Base-by-base conservation (phyloP, 1,139 yeast genomes). In the Lodderomyces pseudojiufengensis region DNA sequence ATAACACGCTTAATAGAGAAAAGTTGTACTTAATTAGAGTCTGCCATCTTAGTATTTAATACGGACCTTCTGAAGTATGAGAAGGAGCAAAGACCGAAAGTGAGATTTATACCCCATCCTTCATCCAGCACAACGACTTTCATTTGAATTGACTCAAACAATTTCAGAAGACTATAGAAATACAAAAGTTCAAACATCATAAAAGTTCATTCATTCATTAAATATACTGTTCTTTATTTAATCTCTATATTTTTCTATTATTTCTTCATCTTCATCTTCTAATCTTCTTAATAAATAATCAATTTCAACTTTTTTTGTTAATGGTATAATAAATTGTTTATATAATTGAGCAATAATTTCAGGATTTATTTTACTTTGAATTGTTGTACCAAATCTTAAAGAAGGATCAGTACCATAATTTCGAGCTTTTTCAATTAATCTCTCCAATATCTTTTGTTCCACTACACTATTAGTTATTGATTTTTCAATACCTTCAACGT, bases 231-330 rank as follows among this genome's bases (percentile, higher is more conserved):
- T n/a, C n/a, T n/a, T n/a, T n/a, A n/a, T n/a, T n/a, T n/a, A n/a
- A n/a, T n/a, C n/a, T 25, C 34, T 32, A 31, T 38, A 36, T 29
- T 51, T 29, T 9, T 39, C 38, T 20, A 46, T 39, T 21, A 46
- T 21, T 12, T 36, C 41, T 15, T 33, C 36, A 32, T 45, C 39
- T 47, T 73, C 76, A 47, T 78, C 85, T 50, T 85, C 95, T 38
- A 90, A 64, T 57, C 98, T 73, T 54, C 95, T 73, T 52, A 92
- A 64, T 40, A 92, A 67, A 55, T 92, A 92, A 43, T 90, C 96
- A 11, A 92, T 84, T 61, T 92, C 98, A 11, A 92, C 97, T 56
- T 84, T 84, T 61, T 90, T 92, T 5, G 98, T 92, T 56, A 92
- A 68, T 8, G 97, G 97, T 49, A 92, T 92, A 30, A 92, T 84